phyloP scores from a whole-genome alignment of 805 yeast genomes.

The Candida ulmi region DNA sequence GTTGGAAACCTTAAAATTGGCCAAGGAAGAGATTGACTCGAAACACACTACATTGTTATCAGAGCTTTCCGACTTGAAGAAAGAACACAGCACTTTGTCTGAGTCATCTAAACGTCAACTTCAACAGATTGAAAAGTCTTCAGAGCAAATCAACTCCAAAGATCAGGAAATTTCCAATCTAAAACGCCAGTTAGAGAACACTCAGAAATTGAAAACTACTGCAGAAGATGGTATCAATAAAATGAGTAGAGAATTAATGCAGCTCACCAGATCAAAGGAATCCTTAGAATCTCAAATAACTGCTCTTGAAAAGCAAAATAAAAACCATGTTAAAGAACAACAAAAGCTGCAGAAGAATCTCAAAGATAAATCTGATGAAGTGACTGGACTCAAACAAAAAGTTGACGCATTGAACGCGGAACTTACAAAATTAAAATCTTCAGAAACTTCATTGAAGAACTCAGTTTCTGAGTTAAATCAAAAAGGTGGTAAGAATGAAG shows the following conservation, averaged over 20 bases:
- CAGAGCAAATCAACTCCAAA: slow-evolving; percentile 12
- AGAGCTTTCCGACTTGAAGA: slow-evolving; percentile 22
- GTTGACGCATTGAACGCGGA: slow-evolving; percentile 4
- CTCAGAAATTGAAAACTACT: slow-evolving; percentile 40
- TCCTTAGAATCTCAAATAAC: slow-evolving; percentile 40
- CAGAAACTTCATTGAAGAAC: slow-evolving; percentile 13
- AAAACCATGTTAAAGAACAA: slow-evolving; percentile 20
- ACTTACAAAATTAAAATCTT: background rate
- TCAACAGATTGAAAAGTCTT: slow-evolving; percentile 19
- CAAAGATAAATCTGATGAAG: slow-evolving; percentile 13
- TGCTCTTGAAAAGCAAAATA: slow-evolving; percentile 28
- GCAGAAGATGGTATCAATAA: slow-evolving; percentile 88
- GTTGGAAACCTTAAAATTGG: slow-evolving; percentile 14
- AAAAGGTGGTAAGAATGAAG: slow-evolving; percentile 25
- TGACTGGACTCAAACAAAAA: slow-evolving; percentile 7
- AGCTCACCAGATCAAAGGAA: slow-evolving; percentile 54
- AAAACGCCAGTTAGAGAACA: slow-evolving; percentile 21
- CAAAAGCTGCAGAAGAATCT: slow-evolving; percentile 12
- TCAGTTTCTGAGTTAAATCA: slow-evolving; percentile 22
- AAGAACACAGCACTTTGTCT: slow-evolving; percentile 28
- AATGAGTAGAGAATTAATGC: slow-evolving; percentile 79
- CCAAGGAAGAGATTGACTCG: slow-evolving; percentile 17
- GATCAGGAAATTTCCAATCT: slow-evolving; percentile 20
- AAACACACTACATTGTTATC: slow-evolving; percentile 2
- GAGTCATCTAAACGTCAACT: slow-evolving; percentile 29